Base-by-base conservation (phyloP, 805 yeast species). In the Pichia occidentalis region DNA sequence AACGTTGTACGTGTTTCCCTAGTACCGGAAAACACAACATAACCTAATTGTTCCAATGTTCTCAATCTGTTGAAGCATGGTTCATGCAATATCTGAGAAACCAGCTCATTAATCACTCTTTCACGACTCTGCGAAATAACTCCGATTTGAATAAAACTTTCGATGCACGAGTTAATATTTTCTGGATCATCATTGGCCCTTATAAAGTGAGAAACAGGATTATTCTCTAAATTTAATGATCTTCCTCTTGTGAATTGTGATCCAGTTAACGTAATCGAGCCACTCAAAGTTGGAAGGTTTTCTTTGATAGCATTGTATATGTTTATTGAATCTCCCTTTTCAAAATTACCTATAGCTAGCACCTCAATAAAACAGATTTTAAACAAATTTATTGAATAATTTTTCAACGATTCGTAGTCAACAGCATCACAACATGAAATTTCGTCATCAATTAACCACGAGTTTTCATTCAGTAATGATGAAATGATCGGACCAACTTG, bases 1-100 rank as follows among this genome's bases (percentile, higher is more conserved):
- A 75, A 69, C 5, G 81, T 73, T 17, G 92, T 80, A 53, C 94
- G 73, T 3, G 85, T 73, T 43, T 70, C 69, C 44, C 81, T 66
- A 19, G 72, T 63, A 0, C 94, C 84, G 30, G 92, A 77, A 54
- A 85, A 86, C 0, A 90, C 98, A 45, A 90, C 87, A 53, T 90
- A 90, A 2, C 98, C 98, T 23, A 90, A 69, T 59, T 92, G 97
- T 62, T 90, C 97, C 51, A 85, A 81, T 6, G 98, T 90, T 60
- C 98, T 74, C 41, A 90, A 69, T 45, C 83, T 83, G 53, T 85
- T 80, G 61, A 90, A 92, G 41, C 90, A 83, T 4, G 96, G 97
- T 56, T 90, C 97, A 48, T 73, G 76, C 34, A 82, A 65, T 45
- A 87, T 71, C 44, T 84, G 90, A 0, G 82, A 73, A 32, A 85